Conservation (phyloP, 768 basidiomycete species). For the Podaxis mareebaensis region DNA sequence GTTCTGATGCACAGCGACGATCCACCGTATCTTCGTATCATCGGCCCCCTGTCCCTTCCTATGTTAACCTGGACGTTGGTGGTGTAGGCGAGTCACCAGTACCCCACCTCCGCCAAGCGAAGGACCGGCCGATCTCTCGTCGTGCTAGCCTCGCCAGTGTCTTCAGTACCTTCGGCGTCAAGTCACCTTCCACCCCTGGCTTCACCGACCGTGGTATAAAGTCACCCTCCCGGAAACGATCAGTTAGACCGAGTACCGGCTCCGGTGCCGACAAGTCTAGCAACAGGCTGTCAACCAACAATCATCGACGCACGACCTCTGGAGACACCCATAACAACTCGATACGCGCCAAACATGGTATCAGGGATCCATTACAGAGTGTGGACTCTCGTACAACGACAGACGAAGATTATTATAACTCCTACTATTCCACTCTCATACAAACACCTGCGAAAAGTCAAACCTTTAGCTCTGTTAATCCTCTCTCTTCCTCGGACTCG, state of each 20-base stretch:
- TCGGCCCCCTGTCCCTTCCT: constrained; percentile 38
- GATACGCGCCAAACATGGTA: constrained; percentile 1
- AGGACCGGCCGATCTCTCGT: constrained; percentile 29
- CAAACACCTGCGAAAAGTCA: constrained; percentile 17
- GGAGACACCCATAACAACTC: constrained; percentile 5
- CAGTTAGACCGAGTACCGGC: constrained; percentile 1
- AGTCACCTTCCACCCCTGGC: constrained; percentile 12
- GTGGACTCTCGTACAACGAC: constrained; percentile 19
- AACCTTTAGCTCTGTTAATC: constrained; percentile 14
- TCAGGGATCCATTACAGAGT: constrained; percentile 18
- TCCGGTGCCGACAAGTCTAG: neutral
- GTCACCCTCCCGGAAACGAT: neutral
- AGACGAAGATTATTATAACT: constrained; percentile 51
- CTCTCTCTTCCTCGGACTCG: constrained; percentile 19
- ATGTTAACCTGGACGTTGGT: constrained; percentile 49
- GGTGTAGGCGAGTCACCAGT: constrained; percentile 70
- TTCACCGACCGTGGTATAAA: neutral
- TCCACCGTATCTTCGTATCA: constrained; percentile 36
- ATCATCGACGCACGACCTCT: constrained; percentile 13
- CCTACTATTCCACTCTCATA: constrained; percentile 47
- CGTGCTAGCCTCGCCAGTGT: constrained; percentile 56
- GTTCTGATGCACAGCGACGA: constrained; percentile 31
- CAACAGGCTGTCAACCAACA: neutral
- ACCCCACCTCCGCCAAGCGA: constrained; percentile 33
- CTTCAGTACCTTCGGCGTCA: constrained; percentile 44